These are phyloP conservation scores for Elongisporangium senticosum DNA, from an alignment of 352 stramenopile genomes.

Conservation along the genomic window DNA sequence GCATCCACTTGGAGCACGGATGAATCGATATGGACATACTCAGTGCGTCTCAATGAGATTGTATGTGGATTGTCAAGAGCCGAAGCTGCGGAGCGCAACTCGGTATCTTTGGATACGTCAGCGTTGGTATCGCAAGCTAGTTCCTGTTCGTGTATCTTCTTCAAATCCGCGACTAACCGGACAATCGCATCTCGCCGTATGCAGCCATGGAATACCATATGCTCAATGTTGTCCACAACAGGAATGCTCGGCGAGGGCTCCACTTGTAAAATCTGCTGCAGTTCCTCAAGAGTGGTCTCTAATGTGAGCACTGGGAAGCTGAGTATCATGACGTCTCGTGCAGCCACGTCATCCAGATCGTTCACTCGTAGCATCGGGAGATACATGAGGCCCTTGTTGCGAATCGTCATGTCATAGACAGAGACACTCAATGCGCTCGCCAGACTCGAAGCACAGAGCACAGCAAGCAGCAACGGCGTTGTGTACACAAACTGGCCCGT, in stretches of 20 bases:
- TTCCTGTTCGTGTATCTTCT: no score
- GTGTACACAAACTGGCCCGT: conserved; percentile 69
- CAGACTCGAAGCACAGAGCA: conserved; percentile 40
- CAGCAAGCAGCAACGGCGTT: conserved; percentile 48
- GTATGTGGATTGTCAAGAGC: no score
- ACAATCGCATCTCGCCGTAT: conserved; percentile 21
- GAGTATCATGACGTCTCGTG: conserved; percentile 48
- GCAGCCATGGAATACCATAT: conserved; percentile 47
- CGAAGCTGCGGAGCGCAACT: no score
- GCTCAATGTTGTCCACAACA: conserved; percentile 30
- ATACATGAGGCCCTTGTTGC: conserved; percentile 47
- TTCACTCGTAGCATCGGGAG: conserved; percentile 46
- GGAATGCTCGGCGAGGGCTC: conserved; percentile 20
- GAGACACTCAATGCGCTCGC: conserved; percentile 51
- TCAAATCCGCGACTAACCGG: not conserved
- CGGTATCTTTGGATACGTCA: no score
- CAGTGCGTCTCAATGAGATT: conserved; percentile 4
- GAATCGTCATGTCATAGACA: conserved; percentile 57
- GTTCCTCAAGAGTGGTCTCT: conserved; percentile 22
- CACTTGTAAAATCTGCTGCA: conserved; percentile 19
- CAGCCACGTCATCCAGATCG: conserved; percentile 33
- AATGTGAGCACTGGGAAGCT: conserved; percentile 35
- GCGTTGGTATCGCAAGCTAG: no score
- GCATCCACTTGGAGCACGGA: conserved; percentile 50
- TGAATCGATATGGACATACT: conserved; percentile 29